A percentile compares a stretch with the other conserved stretches of the same genome.
Evolutionary conservation across 2,329 filamentous ascomycete species (phyloP).

Genomic region (Coniochaeta hoffmannii): DNA sequence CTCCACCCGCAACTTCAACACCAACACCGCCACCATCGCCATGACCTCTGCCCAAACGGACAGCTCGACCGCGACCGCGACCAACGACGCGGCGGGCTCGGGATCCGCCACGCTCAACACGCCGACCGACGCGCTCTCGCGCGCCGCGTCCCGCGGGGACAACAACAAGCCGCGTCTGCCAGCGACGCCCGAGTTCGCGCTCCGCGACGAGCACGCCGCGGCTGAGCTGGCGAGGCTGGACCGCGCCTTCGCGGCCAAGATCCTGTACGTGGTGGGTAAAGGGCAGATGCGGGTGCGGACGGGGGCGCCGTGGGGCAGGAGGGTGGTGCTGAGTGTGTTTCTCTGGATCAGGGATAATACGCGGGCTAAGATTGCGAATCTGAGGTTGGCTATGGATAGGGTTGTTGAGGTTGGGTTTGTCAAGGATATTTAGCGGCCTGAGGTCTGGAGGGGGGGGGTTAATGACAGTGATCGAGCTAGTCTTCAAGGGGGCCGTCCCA

Average conservation of each 20-base stretch:
- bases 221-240: conserved; percentile 35
- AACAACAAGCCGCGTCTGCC: neutral
- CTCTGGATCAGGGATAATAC: conserved; percentile 49
- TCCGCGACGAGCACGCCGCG: neutral
- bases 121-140: neutral
- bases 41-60: neutral
- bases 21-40: neutral
- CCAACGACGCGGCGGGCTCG: neutral
- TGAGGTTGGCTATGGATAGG: conserved; percentile 50
- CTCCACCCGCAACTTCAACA: neutral
- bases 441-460: neutral
- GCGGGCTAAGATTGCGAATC: conserved; percentile 56
- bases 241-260: conserved; percentile 36
- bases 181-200: conserved; percentile 15
- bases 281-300: conserved; percentile 46
- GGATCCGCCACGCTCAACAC: neutral
- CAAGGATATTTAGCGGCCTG: conserved; percentile 53
- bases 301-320: neutral
- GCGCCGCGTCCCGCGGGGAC: neutral
- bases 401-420: conserved; percentile 64
- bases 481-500: too few species aligned
- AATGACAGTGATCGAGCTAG: too few species aligned
- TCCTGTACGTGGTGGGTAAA: conserved; percentile 53
- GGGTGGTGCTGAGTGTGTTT: conserved; percentile 17
- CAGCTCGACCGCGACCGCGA: neutral